Evolutionary conservation across 108 stramenopile species (phyloP).

Genomic region (Mediolabrus comicus): DNA sequence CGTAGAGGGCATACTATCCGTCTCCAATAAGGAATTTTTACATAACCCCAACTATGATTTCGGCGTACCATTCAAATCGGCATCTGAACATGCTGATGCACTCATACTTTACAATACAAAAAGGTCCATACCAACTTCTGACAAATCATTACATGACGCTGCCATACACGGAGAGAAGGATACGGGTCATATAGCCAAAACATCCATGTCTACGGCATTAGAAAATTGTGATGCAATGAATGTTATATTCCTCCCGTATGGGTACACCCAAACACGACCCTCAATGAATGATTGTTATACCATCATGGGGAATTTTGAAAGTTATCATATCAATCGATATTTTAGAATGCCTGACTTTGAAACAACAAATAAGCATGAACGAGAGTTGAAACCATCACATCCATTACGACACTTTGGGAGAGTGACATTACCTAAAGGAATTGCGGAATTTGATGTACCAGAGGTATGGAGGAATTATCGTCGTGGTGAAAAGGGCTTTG

Average conservation of each 20-base stretch:
- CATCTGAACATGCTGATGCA: conserved; percentile 25
- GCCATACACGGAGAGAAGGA: conserved; percentile 15
- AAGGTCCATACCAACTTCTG: conserved; percentile 23
- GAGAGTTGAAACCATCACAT: conserved; percentile 14
- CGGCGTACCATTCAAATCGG: conserved; percentile 33
- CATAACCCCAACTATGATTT: conserved; percentile 22
- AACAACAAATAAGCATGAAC: conserved; percentile 4
- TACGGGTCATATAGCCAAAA: conserved; percentile 17
- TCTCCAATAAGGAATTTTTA: neutral
- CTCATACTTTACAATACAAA: conserved; percentile 37
- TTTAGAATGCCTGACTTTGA: conserved; percentile 32
- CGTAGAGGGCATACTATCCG: neutral
- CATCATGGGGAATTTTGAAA: conserved; percentile 33
- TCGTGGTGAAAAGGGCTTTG: conserved; percentile 20
- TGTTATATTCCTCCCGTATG: conserved; percentile 26
- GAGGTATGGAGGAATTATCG: conserved; percentile 18
- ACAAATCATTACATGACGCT: neutral
- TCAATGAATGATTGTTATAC: conserved; percentile 23
- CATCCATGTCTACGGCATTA: conserved; percentile 25
- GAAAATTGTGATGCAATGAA: conserved; percentile 40
- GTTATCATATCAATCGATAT: conserved; percentile 53
- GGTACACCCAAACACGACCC: neutral
- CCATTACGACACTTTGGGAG: conserved; percentile 43
- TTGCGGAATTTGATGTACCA: conserved; percentile 31
- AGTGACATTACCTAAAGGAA: conserved; percentile 22